Conservation (phyloP, 768 basidiomycete species). For the Termitomyces sp. region DNA sequence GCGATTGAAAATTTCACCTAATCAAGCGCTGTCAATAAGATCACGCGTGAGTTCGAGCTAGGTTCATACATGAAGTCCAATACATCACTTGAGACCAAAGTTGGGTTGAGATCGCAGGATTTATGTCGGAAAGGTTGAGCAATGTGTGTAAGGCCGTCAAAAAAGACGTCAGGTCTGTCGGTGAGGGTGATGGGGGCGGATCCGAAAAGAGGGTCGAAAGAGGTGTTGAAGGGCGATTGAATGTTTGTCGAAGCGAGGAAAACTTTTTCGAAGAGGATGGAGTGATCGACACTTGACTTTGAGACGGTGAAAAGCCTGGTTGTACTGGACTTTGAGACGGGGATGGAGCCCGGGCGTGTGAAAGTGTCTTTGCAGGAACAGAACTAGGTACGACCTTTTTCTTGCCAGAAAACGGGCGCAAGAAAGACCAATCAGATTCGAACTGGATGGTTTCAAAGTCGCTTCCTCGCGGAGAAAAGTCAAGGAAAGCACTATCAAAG, state of each 20-base stretch:
- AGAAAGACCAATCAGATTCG: conserved; percentile 94
- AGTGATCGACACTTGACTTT: conserved; percentile 36
- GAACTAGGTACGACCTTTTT: conserved; percentile 42
- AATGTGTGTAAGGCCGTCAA: conserved; percentile 84
- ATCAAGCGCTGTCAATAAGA: conserved; percentile 10
- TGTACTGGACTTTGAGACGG: conserved; percentile 49
- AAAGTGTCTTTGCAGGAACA: conserved; percentile 24
- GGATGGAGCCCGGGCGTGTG: conserved; percentile 34
- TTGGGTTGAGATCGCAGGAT: conserved; percentile 84
- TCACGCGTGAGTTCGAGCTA: not conserved
- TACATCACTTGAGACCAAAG: conserved; percentile 98
- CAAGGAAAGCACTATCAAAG: conserved; percentile 79
- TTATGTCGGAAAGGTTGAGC: conserved; percentile 82
- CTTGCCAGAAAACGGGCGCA: conserved; percentile 68
- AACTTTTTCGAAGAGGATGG: conserved; percentile 51
- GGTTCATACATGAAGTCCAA: conserved; percentile 88
- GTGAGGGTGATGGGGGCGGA: conserved; percentile 36
- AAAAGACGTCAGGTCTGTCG: conserved; percentile 66
- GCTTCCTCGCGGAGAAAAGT: conserved; percentile 72
- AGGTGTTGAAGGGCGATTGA: conserved; percentile 46
- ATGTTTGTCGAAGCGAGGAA: conserved; percentile 65
- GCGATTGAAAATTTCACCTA: conserved; percentile 85
- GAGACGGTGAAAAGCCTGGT: conserved; percentile 54
- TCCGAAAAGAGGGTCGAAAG: conserved; percentile 50
- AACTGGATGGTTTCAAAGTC: conserved; percentile 85